Evolutionary conservation across 1,284 basidiomycete species (phyloP), one percentile per base, ranked within the genome.

Genomic region (Stygiomarasmius scandens): DNA sequence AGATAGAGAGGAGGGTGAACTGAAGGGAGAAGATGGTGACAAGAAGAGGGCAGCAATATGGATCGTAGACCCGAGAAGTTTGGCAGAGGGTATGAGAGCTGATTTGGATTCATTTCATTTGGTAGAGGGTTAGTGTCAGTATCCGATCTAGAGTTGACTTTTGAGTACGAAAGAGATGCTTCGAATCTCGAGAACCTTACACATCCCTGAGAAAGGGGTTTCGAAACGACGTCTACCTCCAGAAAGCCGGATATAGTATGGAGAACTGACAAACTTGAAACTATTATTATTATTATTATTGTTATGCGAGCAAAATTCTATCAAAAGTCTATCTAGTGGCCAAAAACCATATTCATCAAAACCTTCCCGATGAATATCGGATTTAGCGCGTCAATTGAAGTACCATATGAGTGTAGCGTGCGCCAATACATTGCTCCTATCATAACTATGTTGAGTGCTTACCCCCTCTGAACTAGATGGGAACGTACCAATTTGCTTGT

Each of bases 61-160:
- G 89, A 74, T 88, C 16, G 78, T 90, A 0, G 87, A 91, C 60
- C 90, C 90, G 2, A 75, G 88, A 49, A 90, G 88, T 73, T 71
- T 92, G 58, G 87, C 89, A 4, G 90, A 91, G 68, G 83, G 83
- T 4, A 88, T 89, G 86, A 67, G 81, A 52, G 70, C 76, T 25
- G 76, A 80, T 60, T 57, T 45, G 2, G 55, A 49, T 32, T 49
- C 48, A 19, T 19, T 49, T 25, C 20, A 49, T 49, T 16, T 19
- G 16, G 16, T n/a, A 19, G 27, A 19, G 23, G n/a, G 20, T 19
- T 49, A 25, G n/a, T 25, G 14, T 22, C 20, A 19, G 16, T 44
- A 6, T 44, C 5, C 43, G 43, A 44, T 32, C 6, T 5, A 32
- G 29, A 12, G 29, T 32, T 32, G 29, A n/a, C n/a, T n/a, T n/a